These are phyloP conservation scores for Leccinum longicurvipes DNA, from an alignment of 768 basidiomycete species.

Conservation along the genomic window DNA sequence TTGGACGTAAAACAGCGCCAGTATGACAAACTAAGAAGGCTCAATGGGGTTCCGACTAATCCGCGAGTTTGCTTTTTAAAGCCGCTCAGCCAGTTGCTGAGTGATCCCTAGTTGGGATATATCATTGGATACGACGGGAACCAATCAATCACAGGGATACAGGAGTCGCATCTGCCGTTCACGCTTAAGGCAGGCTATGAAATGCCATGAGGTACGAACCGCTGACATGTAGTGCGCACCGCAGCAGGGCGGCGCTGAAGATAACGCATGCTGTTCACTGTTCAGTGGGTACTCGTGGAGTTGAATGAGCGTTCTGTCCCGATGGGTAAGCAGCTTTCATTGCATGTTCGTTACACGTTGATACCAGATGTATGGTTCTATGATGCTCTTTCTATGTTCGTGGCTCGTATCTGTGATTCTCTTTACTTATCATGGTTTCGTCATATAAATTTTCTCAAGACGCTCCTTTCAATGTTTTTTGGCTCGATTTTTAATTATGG, in stretches of 20 bases:
- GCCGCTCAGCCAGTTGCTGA: background rate
- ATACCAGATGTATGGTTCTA: too few relatives aligned
- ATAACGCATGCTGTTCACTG: background rate
- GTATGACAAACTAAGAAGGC: background rate
- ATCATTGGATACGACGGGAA: background rate
- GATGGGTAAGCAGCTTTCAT: background rate
- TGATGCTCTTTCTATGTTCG: background rate
- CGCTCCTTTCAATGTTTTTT: too few relatives aligned
- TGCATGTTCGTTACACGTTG: background rate
- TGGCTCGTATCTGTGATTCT: background rate
- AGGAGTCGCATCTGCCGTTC: background rate
- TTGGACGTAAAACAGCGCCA: background rate
- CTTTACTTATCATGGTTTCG: background rate
- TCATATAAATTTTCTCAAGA: background rate
- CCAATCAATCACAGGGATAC: background rate
- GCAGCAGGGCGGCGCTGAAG: background rate
- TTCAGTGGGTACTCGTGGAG: background rate
- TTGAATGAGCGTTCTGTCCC: background rate
- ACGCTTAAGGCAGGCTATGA: conserved; percentile 18
- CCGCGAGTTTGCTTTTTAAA: background rate
- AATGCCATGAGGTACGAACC: conserved; percentile 3
- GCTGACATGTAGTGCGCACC: background rate
- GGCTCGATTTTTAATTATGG: too few relatives aligned
- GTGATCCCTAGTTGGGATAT: background rate
- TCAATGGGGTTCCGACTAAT: background rate